A percentile compares a stretch with the other conserved stretches of the same genome.
phyloP scores from a whole-genome alignment of 2,329 filamentous ascomycete species.

The Alternaria dauci region DNA sequence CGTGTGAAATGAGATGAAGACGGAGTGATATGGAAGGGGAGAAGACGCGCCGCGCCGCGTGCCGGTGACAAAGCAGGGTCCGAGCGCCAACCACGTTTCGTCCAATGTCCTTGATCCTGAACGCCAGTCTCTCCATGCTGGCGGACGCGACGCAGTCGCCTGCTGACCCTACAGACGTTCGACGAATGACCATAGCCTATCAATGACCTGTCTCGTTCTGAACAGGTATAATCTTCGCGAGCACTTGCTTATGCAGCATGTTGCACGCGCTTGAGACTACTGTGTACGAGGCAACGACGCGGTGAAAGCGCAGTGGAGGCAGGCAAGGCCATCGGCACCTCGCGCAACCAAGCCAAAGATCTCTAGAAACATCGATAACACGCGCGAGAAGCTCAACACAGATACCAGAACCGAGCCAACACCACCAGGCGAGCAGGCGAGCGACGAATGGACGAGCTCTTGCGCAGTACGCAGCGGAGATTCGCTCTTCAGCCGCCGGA shows the following conservation, averaged over 20 bases:
- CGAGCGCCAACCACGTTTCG: constrained; percentile 1
- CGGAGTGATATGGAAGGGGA: not conserved
- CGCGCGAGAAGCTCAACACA: constrained; percentile 34
- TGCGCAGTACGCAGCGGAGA: not conserved
- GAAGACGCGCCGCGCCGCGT: not conserved
- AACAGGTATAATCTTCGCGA: not conserved
- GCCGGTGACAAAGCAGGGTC: not conserved
- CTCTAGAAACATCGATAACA: constrained; percentile 38
- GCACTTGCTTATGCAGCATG: constrained; percentile 6
- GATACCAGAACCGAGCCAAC: constrained; percentile 24
- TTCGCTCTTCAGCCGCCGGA: not conserved
- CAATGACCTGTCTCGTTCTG: not conserved
- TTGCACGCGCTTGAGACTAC: constrained; percentile 32
- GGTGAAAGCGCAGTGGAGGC: constrained; percentile 36
- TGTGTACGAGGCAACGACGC: constrained; percentile 9
- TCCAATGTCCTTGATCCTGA: not conserved
- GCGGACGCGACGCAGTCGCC: constrained; percentile 8
- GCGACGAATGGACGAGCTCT: not conserved
- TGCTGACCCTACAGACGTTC: not conserved
- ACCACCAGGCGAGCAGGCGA: not conserved
- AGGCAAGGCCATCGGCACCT: not conserved
- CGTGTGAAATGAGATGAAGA: not conserved
- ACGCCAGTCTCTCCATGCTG: not conserved
- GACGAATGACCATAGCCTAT: not conserved
- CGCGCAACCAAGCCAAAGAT: not conserved